Evolutionary conservation across 331 rosid genomes (phyloP), one percentile per base, ranked within the genome.

Genomic region (Pyrus hybrid): DNA sequence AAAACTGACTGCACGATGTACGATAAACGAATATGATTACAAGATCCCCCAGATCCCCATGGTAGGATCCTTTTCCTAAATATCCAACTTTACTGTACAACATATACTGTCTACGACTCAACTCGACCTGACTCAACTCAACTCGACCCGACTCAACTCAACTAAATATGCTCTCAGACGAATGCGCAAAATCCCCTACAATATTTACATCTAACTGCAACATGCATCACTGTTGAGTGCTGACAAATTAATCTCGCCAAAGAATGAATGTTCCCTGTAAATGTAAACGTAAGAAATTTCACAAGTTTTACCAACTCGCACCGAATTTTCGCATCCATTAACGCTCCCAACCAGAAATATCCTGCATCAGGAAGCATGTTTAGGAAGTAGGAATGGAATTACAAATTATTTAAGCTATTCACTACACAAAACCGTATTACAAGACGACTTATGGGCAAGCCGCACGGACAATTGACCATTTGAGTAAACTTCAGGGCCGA

Each of bases 321-420:
- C 53, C 76, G 22, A 16, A 13, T 21, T 58, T 22, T 75, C 28
- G 53, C 71, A 53, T 75, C 78, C 83, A 63, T 83, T 73, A 79
- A 33, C 81, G 74, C 35, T 61, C 85, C 68, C 82, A 72, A 65
- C 35, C 58, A 28, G 49, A 73, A 13, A 75, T 57, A 13, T 72
- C 86, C 93, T 90, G 93, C 83, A 82, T 51, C 29, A 53, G 66
- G 79, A 64, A 74, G 54, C n/a, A 84, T 68, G 9, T 6, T 74
- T 1, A 43, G 49, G 49, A 43, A 43, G 49, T 26, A 47, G 53
- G 25, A 45, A 26, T 21, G 47, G 47, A 67, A 37, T 63, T 51
- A 43, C 51, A 41, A 23, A 43, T 53, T 1, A 56, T 28, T 54
- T 21, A 56, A 51, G 33, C 33, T 72, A 29, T n/a, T 22, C 56